Percentiles rank a stretch among this genome's conserved stretches.
phyloP scores from a whole-genome alignment of 805 yeast species.

The Sugiyamaella qingdaonensis region DNA sequence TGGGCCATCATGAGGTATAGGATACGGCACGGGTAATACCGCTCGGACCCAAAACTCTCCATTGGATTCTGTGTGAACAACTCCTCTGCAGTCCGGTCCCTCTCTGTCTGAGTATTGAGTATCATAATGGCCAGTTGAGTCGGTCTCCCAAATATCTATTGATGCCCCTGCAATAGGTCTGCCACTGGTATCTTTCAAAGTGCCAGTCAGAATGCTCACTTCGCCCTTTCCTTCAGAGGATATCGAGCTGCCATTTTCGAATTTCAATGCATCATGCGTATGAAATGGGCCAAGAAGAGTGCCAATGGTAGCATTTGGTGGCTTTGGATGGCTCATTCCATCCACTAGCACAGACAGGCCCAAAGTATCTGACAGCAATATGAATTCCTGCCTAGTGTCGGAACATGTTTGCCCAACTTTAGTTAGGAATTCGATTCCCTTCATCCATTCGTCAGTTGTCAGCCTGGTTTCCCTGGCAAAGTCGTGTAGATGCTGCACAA shows the following conservation, averaged over 20 bases:
- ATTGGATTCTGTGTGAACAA: constrained; percentile 27
- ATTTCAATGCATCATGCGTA: constrained; percentile 32
- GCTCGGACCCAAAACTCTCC: constrained; percentile 32
- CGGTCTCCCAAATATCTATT: constrained; percentile 39
- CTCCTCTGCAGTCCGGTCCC: constrained; percentile 36
- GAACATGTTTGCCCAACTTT: constrained; percentile 35
- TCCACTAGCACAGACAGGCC: constrained; percentile 37
- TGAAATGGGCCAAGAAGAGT: constrained; percentile 38
- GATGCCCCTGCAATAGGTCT: constrained; percentile 31
- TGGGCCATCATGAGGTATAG: constrained; percentile 41
- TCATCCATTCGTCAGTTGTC: constrained; percentile 37
- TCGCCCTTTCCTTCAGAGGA: constrained; percentile 36
- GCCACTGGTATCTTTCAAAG: constrained; percentile 30
- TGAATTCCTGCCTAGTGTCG: constrained; percentile 34
- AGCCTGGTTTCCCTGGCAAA: constrained; percentile 35
- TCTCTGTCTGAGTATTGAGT: constrained; percentile 35
- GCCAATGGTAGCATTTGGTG: constrained; percentile 28
- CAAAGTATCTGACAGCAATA: constrained; percentile 35
- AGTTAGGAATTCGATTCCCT: constrained; percentile 33
- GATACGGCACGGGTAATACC: constrained; percentile 36
- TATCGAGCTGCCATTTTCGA: constrained; percentile 33
- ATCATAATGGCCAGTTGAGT: constrained; percentile 37
- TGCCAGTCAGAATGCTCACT: constrained; percentile 28
- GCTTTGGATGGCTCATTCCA: constrained; percentile 25
- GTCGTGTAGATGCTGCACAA: constrained; percentile 37